phyloP scores from a whole-genome alignment of 1,284 basidiomycete species.

The Ceratobasidium sp. region DNA sequence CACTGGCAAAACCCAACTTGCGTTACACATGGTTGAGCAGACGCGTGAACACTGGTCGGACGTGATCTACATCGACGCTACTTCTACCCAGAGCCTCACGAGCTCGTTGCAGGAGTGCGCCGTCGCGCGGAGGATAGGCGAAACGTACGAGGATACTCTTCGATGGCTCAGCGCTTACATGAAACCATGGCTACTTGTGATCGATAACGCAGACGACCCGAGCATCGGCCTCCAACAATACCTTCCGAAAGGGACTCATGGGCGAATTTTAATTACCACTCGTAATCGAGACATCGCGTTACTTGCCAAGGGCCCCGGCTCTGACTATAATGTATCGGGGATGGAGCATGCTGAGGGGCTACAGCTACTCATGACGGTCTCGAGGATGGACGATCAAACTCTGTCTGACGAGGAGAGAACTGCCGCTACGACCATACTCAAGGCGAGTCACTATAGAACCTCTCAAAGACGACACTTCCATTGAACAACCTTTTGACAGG shows the following conservation, averaged over 20 bases:
- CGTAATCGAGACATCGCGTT: constrained; percentile 11
- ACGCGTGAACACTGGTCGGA: constrained; percentile 27
- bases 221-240: background rate
- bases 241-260: constrained; percentile 18
- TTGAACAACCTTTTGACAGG: background rate
- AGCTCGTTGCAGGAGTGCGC: background rate
- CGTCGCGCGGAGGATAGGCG: background rate
- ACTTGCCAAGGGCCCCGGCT: background rate
- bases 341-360: constrained; percentile 33
- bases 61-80: constrained; percentile 35
- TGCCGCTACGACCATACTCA: background rate
- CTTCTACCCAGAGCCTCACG: constrained; percentile 14
- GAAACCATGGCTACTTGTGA: constrained; percentile 39
- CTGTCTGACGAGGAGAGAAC: background rate
- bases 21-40: background rate
- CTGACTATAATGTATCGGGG: constrained; percentile 13
- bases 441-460: background rate
- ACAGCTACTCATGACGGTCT: background rate
- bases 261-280: constrained; percentile 30
- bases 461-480: too few relatives aligned
- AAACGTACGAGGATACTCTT: constrained; percentile 19
- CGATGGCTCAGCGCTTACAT: constrained; percentile 24
- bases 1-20: constrained; percentile 40
- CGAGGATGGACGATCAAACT: background rate
- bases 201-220: constrained; percentile 45